Evolutionary conservation across 2,329 filamentous ascomycete species (phyloP).

Genomic region (Zymoseptoria pseudotritici): DNA sequence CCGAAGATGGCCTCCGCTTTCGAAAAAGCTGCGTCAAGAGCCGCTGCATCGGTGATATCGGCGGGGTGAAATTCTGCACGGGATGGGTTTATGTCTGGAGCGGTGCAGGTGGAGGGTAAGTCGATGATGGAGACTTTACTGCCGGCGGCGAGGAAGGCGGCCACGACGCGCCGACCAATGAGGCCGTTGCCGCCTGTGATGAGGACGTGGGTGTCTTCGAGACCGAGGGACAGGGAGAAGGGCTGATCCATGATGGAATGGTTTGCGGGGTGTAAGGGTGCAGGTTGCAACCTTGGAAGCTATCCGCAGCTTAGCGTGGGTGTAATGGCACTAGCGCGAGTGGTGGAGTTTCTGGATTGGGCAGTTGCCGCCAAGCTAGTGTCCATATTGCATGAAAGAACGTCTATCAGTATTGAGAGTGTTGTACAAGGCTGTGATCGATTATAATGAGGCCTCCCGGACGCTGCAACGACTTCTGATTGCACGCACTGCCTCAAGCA

Average conservation of each 20-base stretch:
- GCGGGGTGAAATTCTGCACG: background rate
- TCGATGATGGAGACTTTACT: slow-evolving; percentile 32
- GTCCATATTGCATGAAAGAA: background rate
- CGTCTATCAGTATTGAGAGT: no score
- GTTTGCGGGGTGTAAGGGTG: background rate
- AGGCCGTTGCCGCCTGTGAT: slow-evolving; percentile 37
- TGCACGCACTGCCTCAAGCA: no score
- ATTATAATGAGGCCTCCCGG: no score
- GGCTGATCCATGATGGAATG: slow-evolving; percentile 2
- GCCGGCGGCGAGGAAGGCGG: slow-evolving; percentile 38
- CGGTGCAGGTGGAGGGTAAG: slow-evolving; percentile 1
- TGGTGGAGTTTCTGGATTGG: background rate
- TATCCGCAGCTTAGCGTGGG: background rate
- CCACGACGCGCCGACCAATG: slow-evolving; percentile 34
- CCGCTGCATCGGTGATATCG: slow-evolving; percentile 30
- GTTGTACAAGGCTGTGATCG: no score
- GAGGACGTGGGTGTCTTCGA: slow-evolving; percentile 34
- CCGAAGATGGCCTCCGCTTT: slow-evolving; percentile 31
- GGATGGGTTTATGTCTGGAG: slow-evolving; percentile 2
- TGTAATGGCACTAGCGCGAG: background rate
- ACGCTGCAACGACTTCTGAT: no score
- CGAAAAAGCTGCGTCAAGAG: slow-evolving; percentile 30
- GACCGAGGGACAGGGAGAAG: slow-evolving; percentile 29
- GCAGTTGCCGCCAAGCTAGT: background rate
- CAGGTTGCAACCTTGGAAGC: background rate